Conservation (phyloP, 2,329 filamentous ascomycete genomes). For the Trichothecium roseum region DNA sequence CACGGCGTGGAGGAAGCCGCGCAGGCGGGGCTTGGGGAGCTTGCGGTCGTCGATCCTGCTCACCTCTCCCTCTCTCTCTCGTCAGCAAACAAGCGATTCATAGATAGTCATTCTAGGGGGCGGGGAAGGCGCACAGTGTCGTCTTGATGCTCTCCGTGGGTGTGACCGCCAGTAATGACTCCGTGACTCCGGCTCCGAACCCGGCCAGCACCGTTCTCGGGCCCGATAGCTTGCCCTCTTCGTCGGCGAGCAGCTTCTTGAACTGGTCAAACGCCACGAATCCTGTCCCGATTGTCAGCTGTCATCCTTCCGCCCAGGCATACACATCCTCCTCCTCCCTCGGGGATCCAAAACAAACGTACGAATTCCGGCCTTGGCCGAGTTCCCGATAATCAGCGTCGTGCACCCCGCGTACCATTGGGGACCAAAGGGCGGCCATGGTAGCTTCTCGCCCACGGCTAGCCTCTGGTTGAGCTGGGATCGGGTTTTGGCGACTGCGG, state of each 20-base stretch:
- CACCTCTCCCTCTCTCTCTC: background rate
- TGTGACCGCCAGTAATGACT: slow-evolving; percentile 86
- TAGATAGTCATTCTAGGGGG: background rate
- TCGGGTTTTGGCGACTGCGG: slow-evolving; percentile 79
- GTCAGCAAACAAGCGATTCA: background rate
- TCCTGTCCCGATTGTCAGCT: slow-evolving; percentile 14
- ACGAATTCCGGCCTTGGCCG: slow-evolving; percentile 91
- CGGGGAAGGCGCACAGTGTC: slow-evolving; percentile 50
- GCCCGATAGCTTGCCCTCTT: slow-evolving; percentile 78
- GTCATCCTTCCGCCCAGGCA: background rate
- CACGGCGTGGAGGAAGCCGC: slow-evolving; percentile 84
- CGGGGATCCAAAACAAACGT: no score
- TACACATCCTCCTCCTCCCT: no score
- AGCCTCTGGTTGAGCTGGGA: slow-evolving; percentile 85
- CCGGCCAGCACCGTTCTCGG: slow-evolving; percentile 86
- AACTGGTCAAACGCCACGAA: slow-evolving; percentile 97
- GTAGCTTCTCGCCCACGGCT: slow-evolving; percentile 73
- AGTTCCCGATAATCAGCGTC: slow-evolving; percentile 93
- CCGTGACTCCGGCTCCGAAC: slow-evolving; percentile 89
- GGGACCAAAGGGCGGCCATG: slow-evolving; percentile 84
- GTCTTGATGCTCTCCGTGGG: slow-evolving; percentile 99
- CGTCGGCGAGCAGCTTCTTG: slow-evolving; percentile 72
- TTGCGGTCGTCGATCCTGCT: slow-evolving; percentile 91
- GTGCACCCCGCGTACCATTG: slow-evolving; percentile 99
- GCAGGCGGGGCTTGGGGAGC: slow-evolving; percentile 71